phyloP scores from a whole-genome alignment of 345 rosid species.

The Pseudoturritis turrita region DNA sequence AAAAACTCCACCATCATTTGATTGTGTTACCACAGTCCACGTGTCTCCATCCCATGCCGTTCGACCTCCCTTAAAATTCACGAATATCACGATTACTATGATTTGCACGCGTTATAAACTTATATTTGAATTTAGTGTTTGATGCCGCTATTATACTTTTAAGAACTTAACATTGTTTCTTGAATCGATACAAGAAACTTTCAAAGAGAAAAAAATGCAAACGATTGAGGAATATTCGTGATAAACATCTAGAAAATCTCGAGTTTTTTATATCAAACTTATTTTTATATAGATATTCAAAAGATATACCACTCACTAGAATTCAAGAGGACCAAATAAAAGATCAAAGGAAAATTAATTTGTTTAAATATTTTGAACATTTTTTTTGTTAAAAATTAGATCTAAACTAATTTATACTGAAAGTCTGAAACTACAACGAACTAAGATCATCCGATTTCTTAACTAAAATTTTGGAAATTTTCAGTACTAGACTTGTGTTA shows the following conservation, averaged over 20 bases:
- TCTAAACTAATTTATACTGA: no score
- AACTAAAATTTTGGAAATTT: no score
- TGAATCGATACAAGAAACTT: not conserved
- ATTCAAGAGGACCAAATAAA: not conserved
- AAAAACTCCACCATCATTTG: slow-evolving; percentile 1
- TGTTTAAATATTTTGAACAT: not conserved
- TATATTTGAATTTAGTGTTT: not conserved
- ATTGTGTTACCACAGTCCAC: slow-evolving; percentile 4
- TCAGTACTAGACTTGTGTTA: no score
- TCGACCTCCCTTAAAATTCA: not conserved
- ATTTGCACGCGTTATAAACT: not conserved
- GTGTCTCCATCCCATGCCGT: slow-evolving; percentile 2
- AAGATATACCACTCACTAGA: not conserved
- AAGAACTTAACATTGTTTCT: not conserved
- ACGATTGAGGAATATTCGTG: not conserved
- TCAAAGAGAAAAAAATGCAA: not conserved
- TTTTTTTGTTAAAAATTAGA: not conserved
- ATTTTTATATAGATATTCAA: not conserved
- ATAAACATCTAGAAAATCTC: not conserved
- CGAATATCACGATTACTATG: not conserved
- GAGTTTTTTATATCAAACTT: not conserved
- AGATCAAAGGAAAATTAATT: not conserved
- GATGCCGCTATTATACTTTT: not conserved
- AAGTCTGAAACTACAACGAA: no score
- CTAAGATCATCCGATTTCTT: not conserved